phyloP scores from a whole-genome alignment of 2,329 filamentous ascomycete genomes.

The Penicillium sp. region DNA sequence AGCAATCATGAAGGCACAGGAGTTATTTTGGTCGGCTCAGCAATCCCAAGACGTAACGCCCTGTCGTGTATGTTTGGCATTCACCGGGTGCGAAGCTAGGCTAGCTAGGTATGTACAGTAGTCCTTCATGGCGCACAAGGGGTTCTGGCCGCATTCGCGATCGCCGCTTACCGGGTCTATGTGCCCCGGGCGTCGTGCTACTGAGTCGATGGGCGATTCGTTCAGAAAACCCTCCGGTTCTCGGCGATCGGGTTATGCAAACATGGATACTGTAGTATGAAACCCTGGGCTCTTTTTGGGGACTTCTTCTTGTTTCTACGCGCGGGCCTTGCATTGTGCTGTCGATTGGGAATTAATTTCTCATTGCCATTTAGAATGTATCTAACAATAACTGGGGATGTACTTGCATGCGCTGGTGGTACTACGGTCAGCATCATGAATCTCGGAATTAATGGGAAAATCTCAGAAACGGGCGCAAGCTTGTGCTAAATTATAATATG shows the following conservation, averaged over 20 bases:
- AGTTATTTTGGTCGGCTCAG: background rate
- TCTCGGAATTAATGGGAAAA: background rate
- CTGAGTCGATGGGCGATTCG: constrained; percentile 15
- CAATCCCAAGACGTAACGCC: background rate
- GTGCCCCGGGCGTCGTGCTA: constrained; percentile 10
- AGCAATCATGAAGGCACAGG: background rate
- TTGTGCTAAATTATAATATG: background rate
- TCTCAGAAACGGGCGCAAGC: background rate
- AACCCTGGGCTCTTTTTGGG: background rate
- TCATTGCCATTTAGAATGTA: background rate
- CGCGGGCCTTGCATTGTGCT: background rate
- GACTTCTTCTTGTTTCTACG: background rate
- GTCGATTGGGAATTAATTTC: background rate
- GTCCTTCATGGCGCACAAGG: constrained; percentile 2
- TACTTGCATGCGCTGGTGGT: background rate
- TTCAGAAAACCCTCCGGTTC: constrained; percentile 13
- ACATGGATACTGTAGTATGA: background rate
- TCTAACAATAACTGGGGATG: background rate
- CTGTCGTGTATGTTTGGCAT: background rate
- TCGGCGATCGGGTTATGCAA: constrained; percentile 15
- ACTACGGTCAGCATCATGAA: background rate
- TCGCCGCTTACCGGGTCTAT: constrained; percentile 7
- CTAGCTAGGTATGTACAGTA: background rate
- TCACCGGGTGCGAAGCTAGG: background rate
- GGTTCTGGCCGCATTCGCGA: constrained; percentile 17